Evolutionary conservation across 495 filamentous ascomycete species (phyloP), one percentile per base, ranked within the genome.

Genomic region (Clohesyomyces aquaticus): DNA sequence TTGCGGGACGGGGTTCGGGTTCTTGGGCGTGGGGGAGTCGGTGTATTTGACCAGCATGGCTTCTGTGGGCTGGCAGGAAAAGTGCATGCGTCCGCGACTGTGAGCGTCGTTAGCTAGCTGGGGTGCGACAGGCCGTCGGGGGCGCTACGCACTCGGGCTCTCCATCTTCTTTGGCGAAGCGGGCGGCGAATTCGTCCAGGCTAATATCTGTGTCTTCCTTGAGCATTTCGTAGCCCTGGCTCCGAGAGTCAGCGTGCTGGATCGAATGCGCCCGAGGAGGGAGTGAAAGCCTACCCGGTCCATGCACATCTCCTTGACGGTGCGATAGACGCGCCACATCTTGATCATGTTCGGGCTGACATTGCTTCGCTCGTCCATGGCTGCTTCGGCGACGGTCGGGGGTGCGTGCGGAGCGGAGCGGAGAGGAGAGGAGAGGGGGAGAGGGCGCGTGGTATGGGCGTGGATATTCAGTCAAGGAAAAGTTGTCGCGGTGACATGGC

Each of bases 171-270:
- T 87, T 83, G 38, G 81, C 78, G 75, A 85, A 96, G 66, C 87
- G 80, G 9, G 61, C 51, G 55, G 79, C 80, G 79, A 98, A 98
- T 11, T 88, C 82, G 8, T 86, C 81, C 16, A 96, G 86, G 1
- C 88, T 81, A 66, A 96, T 88, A 70, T 83, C 82, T 59, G 96
- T 82, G 82, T 98, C 94, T 25, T 91, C 88, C 50, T 97, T 91
- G 25, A 90, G 80, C 19, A 98, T 80, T 72, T 95, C 88, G 78
- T 98, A 98, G 65, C 93, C 93, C 92, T 96, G 67, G 18, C 9
- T 3, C n/a, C 10, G 12, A 9, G 21, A 52, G 53, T 53, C 43
- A 60, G 55, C 12, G 35, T 35, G 50, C 46, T 8, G 14, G 25
- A 32, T 25, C 26, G 27, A 63, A 59, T 38, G 49, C 42, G 29